A percentile compares a stretch with the other conserved stretches of the same genome.
These are phyloP conservation scores for Glycine tomentella DNA, from an alignment of 306 rosid species.

Conservation along the genomic window DNA sequence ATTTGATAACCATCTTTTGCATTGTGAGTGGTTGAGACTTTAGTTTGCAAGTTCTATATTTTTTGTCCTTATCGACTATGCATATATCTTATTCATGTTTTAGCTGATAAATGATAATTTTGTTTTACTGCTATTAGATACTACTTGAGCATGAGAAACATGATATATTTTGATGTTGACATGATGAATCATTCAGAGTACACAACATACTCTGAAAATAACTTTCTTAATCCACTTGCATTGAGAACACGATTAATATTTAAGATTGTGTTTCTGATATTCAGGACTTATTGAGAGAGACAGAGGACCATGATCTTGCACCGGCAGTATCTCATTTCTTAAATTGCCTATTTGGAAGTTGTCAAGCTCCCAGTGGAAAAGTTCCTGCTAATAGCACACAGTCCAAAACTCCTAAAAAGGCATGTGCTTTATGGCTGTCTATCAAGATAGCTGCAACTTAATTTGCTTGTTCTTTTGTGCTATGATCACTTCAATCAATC, in stretches of 20 bases:
- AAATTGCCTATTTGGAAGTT: conserved; percentile 90
- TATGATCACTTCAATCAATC: conserved; percentile 1
- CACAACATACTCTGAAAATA: conserved; percentile 4
- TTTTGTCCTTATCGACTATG: not conserved
- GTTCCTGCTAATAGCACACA: conserved; percentile 51
- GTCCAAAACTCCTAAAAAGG: conserved; percentile 71
- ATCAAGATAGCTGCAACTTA: conserved; percentile 22
- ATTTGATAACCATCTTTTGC: not conserved
- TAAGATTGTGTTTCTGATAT: conserved; percentile 21
- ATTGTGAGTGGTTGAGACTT: conserved; percentile 18
- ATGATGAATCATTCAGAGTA: conserved; percentile 17
- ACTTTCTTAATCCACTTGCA: conserved; percentile 27
- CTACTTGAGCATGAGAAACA: conserved; percentile 8
- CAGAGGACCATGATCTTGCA: conserved; percentile 92
- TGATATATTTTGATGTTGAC: conserved; percentile 17
- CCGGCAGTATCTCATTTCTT: conserved; percentile 82
- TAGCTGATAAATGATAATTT: conserved; percentile 19
- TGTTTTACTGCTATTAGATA: conserved; percentile 14
- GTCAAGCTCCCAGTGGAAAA: conserved; percentile 71
- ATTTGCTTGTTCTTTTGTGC: conserved; percentile 17
- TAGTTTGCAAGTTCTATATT: conserved; percentile 19
- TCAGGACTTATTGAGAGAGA: conserved; percentile 87
- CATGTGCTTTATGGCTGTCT: conserved; percentile 45
- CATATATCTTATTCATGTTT: not conserved
- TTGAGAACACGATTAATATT: not conserved